phyloP scores from a whole-genome alignment of 2,329 filamentous ascomycete genomes.

The Delphinella strobiligena region DNA sequence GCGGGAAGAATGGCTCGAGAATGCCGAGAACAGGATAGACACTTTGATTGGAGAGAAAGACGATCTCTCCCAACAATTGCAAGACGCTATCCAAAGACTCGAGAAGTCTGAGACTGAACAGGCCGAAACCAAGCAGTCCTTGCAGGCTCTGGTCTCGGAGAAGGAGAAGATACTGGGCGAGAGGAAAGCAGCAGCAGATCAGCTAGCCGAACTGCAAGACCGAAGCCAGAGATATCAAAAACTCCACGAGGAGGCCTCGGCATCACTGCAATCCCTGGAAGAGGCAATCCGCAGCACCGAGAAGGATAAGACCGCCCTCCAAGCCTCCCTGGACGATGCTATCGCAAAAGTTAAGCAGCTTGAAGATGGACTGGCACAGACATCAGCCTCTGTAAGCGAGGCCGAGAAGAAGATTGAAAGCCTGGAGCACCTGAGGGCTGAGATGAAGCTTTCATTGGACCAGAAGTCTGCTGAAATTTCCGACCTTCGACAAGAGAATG shows the following conservation, averaged over 20 bases:
- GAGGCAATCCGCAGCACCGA: not conserved
- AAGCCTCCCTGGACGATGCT: conserved; percentile 2
- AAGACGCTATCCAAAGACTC: conserved; percentile 8
- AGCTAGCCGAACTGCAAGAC: conserved; percentile 1
- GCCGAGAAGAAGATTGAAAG: conserved; percentile 5
- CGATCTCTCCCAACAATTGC: conserved; percentile 12
- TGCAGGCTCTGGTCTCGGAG: conserved; percentile 2
- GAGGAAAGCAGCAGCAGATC: conserved; percentile 2
- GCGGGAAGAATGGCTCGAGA: conserved; percentile 22
- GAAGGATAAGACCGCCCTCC: conserved; percentile 2
- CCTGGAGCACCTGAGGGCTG: conserved; percentile 1
- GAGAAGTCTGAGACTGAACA: conserved; percentile 12
- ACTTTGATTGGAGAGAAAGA: conserved; percentile 20
- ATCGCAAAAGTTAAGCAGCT: conserved; percentile 4
- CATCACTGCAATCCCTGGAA: conserved; percentile 3
- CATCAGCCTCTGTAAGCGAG: conserved; percentile 1
- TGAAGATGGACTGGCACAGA: conserved; percentile 3
- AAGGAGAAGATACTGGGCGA: conserved; percentile 4
- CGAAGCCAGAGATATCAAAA: conserved; percentile 1
- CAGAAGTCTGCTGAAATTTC: conserved; percentile 1
- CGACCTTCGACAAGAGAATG: conserved; percentile 4
- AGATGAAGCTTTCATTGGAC: not conserved
- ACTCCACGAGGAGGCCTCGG: conserved; percentile 3
- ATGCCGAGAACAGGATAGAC: conserved; percentile 22
- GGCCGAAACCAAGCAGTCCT: conserved; percentile 9